These are phyloP conservation scores for Amaranthus hypochondriacus DNA, from an alignment of 148 eudicot genomes.

Conservation along the genomic window DNA sequence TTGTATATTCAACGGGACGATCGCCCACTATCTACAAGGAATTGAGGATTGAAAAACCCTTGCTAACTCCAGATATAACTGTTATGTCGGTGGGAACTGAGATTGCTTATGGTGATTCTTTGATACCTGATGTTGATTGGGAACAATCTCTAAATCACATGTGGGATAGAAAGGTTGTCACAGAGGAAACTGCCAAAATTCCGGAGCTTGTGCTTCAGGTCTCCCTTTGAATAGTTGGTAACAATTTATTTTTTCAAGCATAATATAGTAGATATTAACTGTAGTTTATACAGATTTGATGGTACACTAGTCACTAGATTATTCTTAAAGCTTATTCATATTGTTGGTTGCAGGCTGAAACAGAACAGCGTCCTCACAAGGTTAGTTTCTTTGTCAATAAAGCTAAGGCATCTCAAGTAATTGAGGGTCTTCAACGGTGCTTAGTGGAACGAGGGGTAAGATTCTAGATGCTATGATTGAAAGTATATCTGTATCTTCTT, in stretches of 20 bases:
- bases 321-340: not conserved
- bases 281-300: not conserved
- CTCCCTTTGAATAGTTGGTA: not conserved
- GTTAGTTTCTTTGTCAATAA: constrained; percentile 64
- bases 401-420: constrained; percentile 52
- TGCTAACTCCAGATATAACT: constrained; percentile 69
- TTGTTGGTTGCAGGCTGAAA: constrained; percentile 43
- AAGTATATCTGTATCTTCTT: not conserved
- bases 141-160: constrained; percentile 46
- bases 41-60: constrained; percentile 55
- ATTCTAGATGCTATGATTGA: not conserved
- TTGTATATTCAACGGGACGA: constrained; percentile 65
- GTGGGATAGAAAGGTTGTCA: constrained; percentile 51
- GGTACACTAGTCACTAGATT: not conserved
- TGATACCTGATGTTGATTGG: constrained; percentile 68
- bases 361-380: constrained; percentile 62
- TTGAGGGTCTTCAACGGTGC: constrained; percentile 37
- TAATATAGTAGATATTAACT: not conserved
- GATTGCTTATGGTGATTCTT: constrained; percentile 56
- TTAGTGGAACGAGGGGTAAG: constrained; percentile 55
- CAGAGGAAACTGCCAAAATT: constrained; percentile 51
- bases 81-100: constrained; percentile 75
- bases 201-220: constrained; percentile 61
- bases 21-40: constrained; percentile 50
- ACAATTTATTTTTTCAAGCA: too few relatives aligned